Percentiles rank a stretch among this genome's conserved stretches.
Conservation (phyloP, 306 rosid genomes). For the Trifolium fragiferum region DNA sequence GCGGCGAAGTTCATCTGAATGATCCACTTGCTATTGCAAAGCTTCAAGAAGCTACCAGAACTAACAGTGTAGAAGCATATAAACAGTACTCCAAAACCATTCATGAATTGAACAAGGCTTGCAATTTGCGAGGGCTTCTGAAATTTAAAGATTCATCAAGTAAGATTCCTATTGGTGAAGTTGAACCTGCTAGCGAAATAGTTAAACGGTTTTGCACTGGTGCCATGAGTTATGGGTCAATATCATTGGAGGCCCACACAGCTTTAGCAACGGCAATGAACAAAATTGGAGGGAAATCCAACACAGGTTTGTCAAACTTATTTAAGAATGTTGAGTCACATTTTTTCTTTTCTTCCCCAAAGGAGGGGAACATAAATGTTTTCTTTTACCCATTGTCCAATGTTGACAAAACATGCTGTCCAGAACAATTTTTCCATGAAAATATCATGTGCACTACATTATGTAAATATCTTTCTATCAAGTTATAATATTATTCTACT, state of each 20-base stretch:
- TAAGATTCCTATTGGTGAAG: conserved; percentile 83
- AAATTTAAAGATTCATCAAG: conserved; percentile 67
- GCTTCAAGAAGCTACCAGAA: conserved; percentile 97
- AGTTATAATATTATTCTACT: background rate
- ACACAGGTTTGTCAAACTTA: conserved; percentile 72
- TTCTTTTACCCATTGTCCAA: background rate
- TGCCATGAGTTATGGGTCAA: conserved; percentile 99
- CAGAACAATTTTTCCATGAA: conserved; percentile 1
- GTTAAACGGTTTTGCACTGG: conserved; percentile 98
- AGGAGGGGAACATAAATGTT: background rate
- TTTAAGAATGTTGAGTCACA: conserved; percentile 14
- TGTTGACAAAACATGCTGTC: background rate
- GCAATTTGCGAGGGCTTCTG: conserved; percentile 91
- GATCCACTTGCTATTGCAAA: conserved; percentile 96
- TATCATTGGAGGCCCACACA: conserved; percentile 95
- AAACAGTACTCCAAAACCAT: conserved; percentile 86
- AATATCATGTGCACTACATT: background rate
- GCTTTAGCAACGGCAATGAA: conserved; percentile 94
- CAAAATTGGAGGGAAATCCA: conserved; percentile 93
- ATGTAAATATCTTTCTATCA: conserved; percentile 1
- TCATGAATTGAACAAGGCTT: conserved; percentile 86
- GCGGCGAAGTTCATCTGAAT: conserved; percentile 94
- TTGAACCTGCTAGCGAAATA: conserved; percentile 91
- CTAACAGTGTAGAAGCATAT: conserved; percentile 85
- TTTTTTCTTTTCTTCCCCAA: conserved; percentile 7